Conservation (phyloP, 2,329 filamentous ascomycete species). For the Truncatella angustata region DNA sequence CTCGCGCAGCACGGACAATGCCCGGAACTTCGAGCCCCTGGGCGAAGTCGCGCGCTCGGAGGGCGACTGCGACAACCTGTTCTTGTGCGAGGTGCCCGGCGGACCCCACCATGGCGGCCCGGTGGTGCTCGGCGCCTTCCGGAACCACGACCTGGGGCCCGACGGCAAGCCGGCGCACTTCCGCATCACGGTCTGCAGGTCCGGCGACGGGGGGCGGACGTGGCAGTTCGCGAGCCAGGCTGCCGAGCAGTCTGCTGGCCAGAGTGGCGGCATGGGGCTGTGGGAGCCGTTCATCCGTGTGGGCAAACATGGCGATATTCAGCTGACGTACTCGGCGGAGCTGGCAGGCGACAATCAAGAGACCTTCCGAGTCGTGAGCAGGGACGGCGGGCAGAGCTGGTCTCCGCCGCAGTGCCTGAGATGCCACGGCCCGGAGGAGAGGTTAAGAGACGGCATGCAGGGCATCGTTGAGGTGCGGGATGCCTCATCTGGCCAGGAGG, state of each 20-base stretch:
- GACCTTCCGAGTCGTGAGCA: conserved; percentile 45
- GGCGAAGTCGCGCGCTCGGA: conserved; percentile 41
- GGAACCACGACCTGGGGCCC: conserved; percentile 42
- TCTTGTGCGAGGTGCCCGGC: conserved; percentile 38
- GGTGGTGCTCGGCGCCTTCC: conserved; percentile 43
- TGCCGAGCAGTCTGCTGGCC: conserved; percentile 37
- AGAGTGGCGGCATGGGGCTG: conserved; percentile 40
- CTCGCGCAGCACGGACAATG: conserved; percentile 42
- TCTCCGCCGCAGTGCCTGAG: conserved; percentile 37
- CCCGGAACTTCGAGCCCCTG: conserved; percentile 35
- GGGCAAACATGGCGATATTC: conserved; percentile 32
- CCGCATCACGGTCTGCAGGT: conserved; percentile 49
- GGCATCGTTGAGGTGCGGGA: conserved; percentile 33
- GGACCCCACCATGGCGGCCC: conserved; percentile 16
- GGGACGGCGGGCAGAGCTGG: conserved; percentile 42
- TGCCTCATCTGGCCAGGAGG: conserved; percentile 26
- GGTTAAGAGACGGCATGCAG: conserved; percentile 42
- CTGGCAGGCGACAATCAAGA: conserved; percentile 44
- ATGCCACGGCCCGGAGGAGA: conserved; percentile 33
- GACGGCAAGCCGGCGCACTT: conserved; percentile 34
- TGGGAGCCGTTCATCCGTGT: conserved; percentile 51
- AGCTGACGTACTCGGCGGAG: conserved; percentile 46
- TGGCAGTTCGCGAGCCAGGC: conserved; percentile 45
- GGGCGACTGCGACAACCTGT: conserved; percentile 47
- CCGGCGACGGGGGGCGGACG: conserved; percentile 37